Evolutionary conservation across 2,329 filamentous ascomycete genomes (phyloP).

Genomic region (Botrytis pseudocinerea): DNA sequence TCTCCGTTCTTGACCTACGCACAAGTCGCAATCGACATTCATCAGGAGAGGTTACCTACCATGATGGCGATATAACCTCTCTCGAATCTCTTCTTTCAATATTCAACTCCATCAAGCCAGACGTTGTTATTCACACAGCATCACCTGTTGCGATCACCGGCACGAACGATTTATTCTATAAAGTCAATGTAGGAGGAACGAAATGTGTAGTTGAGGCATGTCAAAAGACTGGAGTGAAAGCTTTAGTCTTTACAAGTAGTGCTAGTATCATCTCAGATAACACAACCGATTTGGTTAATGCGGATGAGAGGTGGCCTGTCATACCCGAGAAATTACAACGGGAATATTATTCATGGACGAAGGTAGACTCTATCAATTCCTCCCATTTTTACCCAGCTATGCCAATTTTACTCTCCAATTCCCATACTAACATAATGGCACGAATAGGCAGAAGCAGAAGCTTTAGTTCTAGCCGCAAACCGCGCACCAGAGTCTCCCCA

Average conservation of each 20-base stretch:
- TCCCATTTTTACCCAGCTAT: not conserved
- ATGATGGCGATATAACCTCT: slow-evolving; percentile 77
- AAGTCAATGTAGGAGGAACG: slow-evolving; percentile 89
- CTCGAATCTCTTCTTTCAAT: slow-evolving; percentile 58
- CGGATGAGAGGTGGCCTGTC: slow-evolving; percentile 79
- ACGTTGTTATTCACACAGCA: slow-evolving; percentile 89
- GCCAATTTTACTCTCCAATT: not conserved
- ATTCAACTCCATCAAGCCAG: slow-evolving; percentile 67
- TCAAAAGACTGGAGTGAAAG: slow-evolving; percentile 69
- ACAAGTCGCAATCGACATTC: slow-evolving; percentile 67
- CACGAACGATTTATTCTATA: slow-evolving; percentile 65
- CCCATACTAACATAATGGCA: not conserved
- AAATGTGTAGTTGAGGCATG: slow-evolving; percentile 74
- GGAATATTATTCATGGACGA: slow-evolving; percentile 89
- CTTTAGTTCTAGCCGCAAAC: slow-evolving; percentile 76
- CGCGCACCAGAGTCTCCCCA: slow-evolving; percentile 48
- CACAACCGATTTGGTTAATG: slow-evolving; percentile 74
- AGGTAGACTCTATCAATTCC: slow-evolving; percentile 44
- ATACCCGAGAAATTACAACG: slow-evolving; percentile 69
- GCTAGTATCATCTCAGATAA: slow-evolving; percentile 87
- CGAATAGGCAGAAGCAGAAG: slow-evolving; percentile 70
- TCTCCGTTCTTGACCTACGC: slow-evolving; percentile 72
- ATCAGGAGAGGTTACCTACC: slow-evolving; percentile 56
- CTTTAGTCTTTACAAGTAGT: slow-evolving; percentile 87
- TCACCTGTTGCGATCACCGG: slow-evolving; percentile 61